Evolutionary conservation across 768 basidiomycete genomes (phyloP).

Genomic region (Pholiota conissans): DNA sequence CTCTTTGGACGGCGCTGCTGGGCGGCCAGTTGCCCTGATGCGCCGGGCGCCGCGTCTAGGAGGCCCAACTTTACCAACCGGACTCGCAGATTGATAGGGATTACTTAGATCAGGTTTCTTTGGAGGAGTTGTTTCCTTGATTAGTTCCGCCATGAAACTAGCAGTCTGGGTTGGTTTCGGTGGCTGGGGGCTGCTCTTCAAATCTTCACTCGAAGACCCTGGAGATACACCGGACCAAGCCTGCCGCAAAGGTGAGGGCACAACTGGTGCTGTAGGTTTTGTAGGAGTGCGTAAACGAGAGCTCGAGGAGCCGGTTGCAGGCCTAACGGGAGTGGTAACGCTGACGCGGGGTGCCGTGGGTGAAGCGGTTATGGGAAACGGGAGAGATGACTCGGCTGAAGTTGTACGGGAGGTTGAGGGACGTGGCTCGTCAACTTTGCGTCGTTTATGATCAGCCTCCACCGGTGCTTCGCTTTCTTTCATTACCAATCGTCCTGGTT

Average conservation of each 20-base stretch:
- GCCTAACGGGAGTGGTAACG: conserved; percentile 11
- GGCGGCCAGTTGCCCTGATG: conserved; percentile 41
- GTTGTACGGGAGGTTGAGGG: conserved; percentile 29
- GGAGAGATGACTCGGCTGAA: conserved; percentile 22
- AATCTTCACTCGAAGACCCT: conserved; percentile 33
- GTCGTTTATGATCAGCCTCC: conserved; percentile 56
- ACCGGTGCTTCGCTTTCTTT: conserved; percentile 35
- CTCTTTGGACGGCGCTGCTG: conserved; percentile 29
- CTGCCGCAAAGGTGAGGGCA: conserved; percentile 76
- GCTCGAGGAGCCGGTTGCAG: conserved; percentile 19
- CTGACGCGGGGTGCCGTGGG: conserved; percentile 29
- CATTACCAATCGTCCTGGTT: conserved; percentile 36
- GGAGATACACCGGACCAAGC: conserved; percentile 58
- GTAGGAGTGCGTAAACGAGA: conserved; percentile 43
- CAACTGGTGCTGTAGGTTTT: conserved; percentile 61
- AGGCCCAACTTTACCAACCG: conserved; percentile 48
- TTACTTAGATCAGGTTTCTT: conserved; percentile 71
- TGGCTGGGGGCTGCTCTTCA: conserved; percentile 27
- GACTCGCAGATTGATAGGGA: conserved; percentile 75
- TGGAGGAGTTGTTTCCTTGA: conserved; percentile 68
- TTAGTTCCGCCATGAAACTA: conserved; percentile 65
- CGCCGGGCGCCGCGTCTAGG: conserved; percentile 46
- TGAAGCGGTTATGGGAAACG: conserved; percentile 35
- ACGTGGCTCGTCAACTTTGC: conserved; percentile 54
- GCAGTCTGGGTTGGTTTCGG: conserved; percentile 65